These are phyloP conservation scores for Boletus subparvulus DNA, from an alignment of 768 basidiomycete species.

Conservation along the genomic window DNA sequence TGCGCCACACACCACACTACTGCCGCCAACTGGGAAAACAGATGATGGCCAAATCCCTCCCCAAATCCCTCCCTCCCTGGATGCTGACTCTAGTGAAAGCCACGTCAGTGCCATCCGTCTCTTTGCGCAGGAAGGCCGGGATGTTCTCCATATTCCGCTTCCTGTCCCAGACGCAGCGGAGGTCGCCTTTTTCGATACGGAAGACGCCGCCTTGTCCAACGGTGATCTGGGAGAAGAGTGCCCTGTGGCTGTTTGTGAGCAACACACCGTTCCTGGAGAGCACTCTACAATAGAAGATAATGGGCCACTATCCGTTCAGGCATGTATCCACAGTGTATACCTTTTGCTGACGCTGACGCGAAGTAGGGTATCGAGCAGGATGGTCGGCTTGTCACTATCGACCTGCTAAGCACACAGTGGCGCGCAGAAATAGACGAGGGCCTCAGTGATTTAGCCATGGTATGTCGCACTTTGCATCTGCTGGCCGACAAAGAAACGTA, in stretches of 20 bases:
- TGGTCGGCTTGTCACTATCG: background rate
- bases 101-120: background rate
- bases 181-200: constrained; percentile 15
- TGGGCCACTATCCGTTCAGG: background rate
- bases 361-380: constrained; percentile 1
- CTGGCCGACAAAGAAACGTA: background rate
- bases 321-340: background rate
- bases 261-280: background rate
- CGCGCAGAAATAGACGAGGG: background rate
- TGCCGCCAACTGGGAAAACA: background rate
- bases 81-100: background rate
- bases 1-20: background rate
- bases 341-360: background rate
- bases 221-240: background rate
- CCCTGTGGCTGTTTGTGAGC: background rate
- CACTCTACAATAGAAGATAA: background rate
- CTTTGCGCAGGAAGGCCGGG: background rate
- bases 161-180: constrained; percentile 17
- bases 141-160: constrained; percentile 11
- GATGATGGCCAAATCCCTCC: background rate
- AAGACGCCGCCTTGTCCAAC: background rate
- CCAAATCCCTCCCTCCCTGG: background rate
- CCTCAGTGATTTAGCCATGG: background rate
- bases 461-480: constrained; percentile 3
- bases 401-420: background rate